A percentile compares a stretch with the other conserved stretches of the same genome.
phyloP scores from a whole-genome alignment of 352 stramenopile species.

The Saprolegnia parasitica region DNA sequence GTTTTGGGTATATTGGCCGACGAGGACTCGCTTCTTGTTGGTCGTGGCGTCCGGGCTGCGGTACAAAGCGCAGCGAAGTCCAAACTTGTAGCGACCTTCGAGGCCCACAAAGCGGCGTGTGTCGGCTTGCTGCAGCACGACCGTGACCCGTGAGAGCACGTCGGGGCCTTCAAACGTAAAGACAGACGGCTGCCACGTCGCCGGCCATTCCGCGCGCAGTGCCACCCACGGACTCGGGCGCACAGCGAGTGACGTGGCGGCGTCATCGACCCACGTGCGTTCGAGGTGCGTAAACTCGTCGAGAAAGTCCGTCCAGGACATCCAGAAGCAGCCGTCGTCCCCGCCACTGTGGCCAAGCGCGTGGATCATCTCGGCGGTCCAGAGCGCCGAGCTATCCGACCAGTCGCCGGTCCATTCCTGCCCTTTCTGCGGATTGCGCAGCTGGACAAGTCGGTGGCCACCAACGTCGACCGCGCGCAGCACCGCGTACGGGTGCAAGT shows the following conservation, averaged over 20 bases:
- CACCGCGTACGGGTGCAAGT: slow-evolving; percentile 55
- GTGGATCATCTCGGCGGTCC: slow-evolving; percentile 44
- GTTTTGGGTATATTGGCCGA: slow-evolving; percentile 32
- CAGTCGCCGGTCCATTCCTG: slow-evolving; percentile 49
- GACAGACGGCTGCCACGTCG: slow-evolving; percentile 31
- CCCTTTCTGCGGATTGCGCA: slow-evolving; percentile 55
- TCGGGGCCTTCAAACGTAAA: slow-evolving; percentile 35
- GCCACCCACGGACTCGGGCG: slow-evolving; percentile 32
- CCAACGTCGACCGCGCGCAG: slow-evolving; percentile 39
- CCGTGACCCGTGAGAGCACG: slow-evolving; percentile 30
- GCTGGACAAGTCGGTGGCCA: slow-evolving; percentile 35
- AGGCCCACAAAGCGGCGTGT: slow-evolving; percentile 39
- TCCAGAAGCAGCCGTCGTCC: slow-evolving; percentile 64
- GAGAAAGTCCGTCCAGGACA: slow-evolving; percentile 45
- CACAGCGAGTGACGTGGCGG: slow-evolving; percentile 37
- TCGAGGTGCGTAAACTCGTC: slow-evolving; percentile 38
- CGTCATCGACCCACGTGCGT: slow-evolving; percentile 39
- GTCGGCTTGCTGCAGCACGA: slow-evolving; percentile 43
- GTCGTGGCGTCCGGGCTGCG: slow-evolving; percentile 31
- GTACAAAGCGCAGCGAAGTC: slow-evolving; percentile 33
- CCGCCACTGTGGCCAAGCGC: slow-evolving; percentile 38
- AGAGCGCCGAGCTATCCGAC: slow-evolving; percentile 43
- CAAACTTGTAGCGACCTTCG: slow-evolving; percentile 41
- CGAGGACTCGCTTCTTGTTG: slow-evolving; percentile 31
- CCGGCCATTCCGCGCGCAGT: slow-evolving; percentile 33